Base-by-base conservation (phyloP, 176 grass and related monocot species). In the Sorghum bicolor region DNA sequence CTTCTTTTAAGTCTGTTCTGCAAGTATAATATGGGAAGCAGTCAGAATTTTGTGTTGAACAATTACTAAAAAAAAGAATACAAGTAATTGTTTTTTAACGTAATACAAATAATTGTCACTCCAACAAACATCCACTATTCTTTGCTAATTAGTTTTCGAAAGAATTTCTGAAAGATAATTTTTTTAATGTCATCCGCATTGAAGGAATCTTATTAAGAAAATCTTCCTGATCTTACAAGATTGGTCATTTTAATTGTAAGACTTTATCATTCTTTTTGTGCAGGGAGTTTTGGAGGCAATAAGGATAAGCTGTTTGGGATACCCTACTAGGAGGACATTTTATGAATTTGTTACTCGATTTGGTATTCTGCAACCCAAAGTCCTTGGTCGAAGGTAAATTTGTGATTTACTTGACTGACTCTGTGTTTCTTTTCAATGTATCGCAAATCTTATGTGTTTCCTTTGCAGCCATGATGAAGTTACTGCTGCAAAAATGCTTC, bases 231-330 rank as follows among this genome's bases (percentile, higher is more conserved):
- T 86, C n/a, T 8, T 74, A 55, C 7, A 34, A 68, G 8, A 76
- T 29, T 76, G 57, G 50, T 5, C 50, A 22, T 76, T 72, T 79
- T 43, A 80, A 39, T 67, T 14, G 16, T 67, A 47, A 19, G 8
- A 61, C 47, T 39, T 55, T 20, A 75, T 80, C 10, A 9, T 43
- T 84, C 6, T 44, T 85, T 81, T 61, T 83, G 60, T 78, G 73
- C 82, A 98, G 96, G 96, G 93, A 85, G 96, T 98, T 67, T 86
- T 98, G 73, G 96, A 98, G 81, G 93, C 96, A 67, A 98, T 98
- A 86, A 89, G 93, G 80, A 95, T 98, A 86, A 98, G 96, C 64
- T 95, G 96, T 87, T 69, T 92, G 68, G 96, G 96, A 76, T 98
- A 87, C 76, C 93, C 96, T 69, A 98, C 96, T 34, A 91, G 96